phyloP scores from a whole-genome alignment of 2,329 filamentous ascomycete genomes.

The Microdochium paspali region DNA sequence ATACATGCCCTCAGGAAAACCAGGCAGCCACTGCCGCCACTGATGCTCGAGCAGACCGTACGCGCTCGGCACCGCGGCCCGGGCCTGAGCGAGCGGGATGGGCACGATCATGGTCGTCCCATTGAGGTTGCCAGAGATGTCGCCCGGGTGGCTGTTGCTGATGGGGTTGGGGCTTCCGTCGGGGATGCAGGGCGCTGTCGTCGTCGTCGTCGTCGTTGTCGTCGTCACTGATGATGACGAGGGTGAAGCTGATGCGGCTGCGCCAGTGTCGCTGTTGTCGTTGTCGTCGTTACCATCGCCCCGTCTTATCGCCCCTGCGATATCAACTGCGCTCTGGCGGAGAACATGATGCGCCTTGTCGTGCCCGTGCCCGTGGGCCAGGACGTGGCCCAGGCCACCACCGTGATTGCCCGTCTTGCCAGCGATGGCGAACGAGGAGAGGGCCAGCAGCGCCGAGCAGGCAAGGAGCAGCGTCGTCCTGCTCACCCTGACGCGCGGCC shows the following conservation, averaged over 20 bases:
- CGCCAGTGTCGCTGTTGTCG: no score
- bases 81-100: slow-evolving; percentile 35
- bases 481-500: neutral
- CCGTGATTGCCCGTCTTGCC: neutral
- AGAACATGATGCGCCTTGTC: neutral
- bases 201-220: no score
- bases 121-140: slow-evolving; percentile 43
- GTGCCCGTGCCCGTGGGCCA: no score
- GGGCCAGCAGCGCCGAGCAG: neutral
- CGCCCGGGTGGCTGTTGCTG: slow-evolving; percentile 31
- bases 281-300: no score
- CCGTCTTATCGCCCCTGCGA: no score
- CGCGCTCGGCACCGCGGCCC: slow-evolving; percentile 34
- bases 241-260: neutral
- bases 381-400: neutral
- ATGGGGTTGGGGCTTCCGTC: slow-evolving; percentile 36
- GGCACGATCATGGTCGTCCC: slow-evolving; percentile 41
- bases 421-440: neutral
- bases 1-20: slow-evolving; percentile 41
- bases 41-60: slow-evolving; percentile 40
- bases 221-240: neutral
- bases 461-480: neutral
- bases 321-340: neutral
- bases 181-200: slow-evolving; percentile 12
- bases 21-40: slow-evolving; percentile 34